phyloP scores from a whole-genome alignment of 2,329 filamentous ascomycete species.

The Coniochaeta hoffmannii region DNA sequence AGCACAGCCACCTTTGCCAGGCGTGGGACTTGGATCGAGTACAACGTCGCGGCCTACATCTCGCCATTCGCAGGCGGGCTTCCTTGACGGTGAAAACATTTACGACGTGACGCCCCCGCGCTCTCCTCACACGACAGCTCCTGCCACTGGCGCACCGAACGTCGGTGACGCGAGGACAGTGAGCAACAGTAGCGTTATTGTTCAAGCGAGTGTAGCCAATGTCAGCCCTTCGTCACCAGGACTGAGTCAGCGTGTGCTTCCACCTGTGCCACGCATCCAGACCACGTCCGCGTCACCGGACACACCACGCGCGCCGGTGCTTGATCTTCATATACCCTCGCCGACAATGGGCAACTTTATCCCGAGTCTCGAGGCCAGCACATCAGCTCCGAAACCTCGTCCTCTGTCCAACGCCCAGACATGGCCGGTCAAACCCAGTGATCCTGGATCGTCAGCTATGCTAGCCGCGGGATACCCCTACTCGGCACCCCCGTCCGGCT shows the following conservation, averaged over 20 bases:
- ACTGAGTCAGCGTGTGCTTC: constrained; percentile 9
- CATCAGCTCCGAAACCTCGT: constrained; percentile 8
- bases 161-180: constrained; percentile 9
- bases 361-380: constrained; percentile 10
- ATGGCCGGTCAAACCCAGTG: constrained; percentile 34
- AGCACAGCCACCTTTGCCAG: constrained; percentile 8
- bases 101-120: constrained; percentile 41
- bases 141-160: constrained; percentile 7
- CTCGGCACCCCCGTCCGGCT: constrained; percentile 29
- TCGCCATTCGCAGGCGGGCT: constrained; percentile 9
- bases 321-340: constrained; percentile 23
- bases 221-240: constrained; percentile 8
- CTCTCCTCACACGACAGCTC: constrained; percentile 24
- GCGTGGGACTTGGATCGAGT: not conserved
- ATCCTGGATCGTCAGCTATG: constrained; percentile 14
- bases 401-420: constrained; percentile 30
- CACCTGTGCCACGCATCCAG: constrained; percentile 12
- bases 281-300: constrained; percentile 10
- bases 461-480: constrained; percentile 26
- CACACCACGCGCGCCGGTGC: constrained; percentile 13
- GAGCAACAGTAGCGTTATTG: constrained; percentile 7
- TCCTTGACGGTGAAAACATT: constrained; percentile 28
- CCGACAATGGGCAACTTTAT: constrained; percentile 14
- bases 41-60: constrained; percentile 9
- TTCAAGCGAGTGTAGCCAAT: not conserved